phyloP scores from a whole-genome alignment of 2,329 filamentous ascomycete species.

The Xylariomycetidae sp. region DNA sequence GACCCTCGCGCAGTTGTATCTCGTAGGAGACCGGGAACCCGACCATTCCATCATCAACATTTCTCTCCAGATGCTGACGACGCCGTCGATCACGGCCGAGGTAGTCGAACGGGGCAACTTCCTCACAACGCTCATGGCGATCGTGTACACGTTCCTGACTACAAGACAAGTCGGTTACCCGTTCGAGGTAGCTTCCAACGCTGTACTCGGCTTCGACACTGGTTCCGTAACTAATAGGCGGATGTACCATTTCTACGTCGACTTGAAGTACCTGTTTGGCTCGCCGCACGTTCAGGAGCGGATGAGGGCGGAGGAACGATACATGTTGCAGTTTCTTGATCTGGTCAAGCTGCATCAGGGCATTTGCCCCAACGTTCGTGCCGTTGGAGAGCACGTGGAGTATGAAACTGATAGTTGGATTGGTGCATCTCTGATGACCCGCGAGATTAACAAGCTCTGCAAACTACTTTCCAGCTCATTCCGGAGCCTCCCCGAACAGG shows the following conservation, averaged over 20 bases:
- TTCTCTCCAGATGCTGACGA: conserved; percentile 92
- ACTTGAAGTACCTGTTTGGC: conserved; percentile 84
- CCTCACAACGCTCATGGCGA: conserved; percentile 88
- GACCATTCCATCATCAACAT: conserved; percentile 99
- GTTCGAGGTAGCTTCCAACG: conserved; percentile 77
- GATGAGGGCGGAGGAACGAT: conserved; percentile 75
- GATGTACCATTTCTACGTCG: conserved; percentile 96
- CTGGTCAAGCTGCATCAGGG: conserved; percentile 94
- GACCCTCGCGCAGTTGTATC: conserved; percentile 83
- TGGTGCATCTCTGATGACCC: conserved; percentile 85
- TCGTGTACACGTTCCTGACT: conserved; percentile 94
- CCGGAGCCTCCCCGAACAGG: conserved; percentile 58
- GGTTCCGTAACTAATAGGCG: conserved; percentile 91
- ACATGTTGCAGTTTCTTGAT: conserved; percentile 90
- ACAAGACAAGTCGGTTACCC: conserved; percentile 94
- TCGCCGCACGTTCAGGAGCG: conserved; percentile 83
- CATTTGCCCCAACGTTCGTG: conserved; percentile 89
- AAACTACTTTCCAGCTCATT: conserved; percentile 86
- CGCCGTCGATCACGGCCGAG: conserved; percentile 92
- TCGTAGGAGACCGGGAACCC: conserved; percentile 92
- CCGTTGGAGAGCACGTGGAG: conserved; percentile 91
- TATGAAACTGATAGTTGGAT: conserved; percentile 99
- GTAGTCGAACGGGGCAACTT: conserved; percentile 95
- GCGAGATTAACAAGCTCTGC: conserved; percentile 90
- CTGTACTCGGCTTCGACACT: conserved; percentile 85